A percentile compares a stretch with the other conserved stretches of the same genome.
Evolutionary conservation across 192 early-diverging fungal genomes (phyloP).

Genomic region (Pilaira anomala): DNA sequence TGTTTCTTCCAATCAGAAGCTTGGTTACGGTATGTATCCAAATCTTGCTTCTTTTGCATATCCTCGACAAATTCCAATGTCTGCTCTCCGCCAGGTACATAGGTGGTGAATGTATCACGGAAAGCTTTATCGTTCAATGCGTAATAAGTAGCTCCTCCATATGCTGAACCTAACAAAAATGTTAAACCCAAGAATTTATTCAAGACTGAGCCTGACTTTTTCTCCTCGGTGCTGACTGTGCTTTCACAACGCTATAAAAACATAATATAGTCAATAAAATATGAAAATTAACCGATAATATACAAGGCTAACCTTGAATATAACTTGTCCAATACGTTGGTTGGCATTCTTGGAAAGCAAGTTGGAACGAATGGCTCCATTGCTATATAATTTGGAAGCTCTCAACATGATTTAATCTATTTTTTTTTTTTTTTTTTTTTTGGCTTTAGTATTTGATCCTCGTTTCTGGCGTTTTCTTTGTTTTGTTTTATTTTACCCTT

Average conservation of each 20-base stretch:
- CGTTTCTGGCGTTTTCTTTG: no score
- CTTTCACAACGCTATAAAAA: constrained; percentile 27
- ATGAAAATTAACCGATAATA: not conserved
- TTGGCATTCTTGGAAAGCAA: not conserved
- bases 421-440: no score
- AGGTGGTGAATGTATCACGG: constrained; percentile 51
- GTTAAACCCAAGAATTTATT: constrained; percentile 8
- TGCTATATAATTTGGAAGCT: constrained; percentile 15
- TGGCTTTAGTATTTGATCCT: no score
- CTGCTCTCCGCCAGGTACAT: constrained; percentile 55
- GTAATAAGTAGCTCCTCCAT: constrained; percentile 53
- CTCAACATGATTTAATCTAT: constrained; percentile 24
- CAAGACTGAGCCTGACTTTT: constrained; percentile 19
- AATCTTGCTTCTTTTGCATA: constrained; percentile 45
- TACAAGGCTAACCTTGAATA: constrained; percentile 16
- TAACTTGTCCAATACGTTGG: constrained; percentile 1
- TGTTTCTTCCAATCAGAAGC: constrained; percentile 32
- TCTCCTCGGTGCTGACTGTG: constrained; percentile 4
- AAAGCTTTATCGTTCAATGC: constrained; percentile 54
- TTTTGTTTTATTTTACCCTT: no score
- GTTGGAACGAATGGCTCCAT: constrained; percentile 19
- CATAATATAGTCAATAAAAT: not conserved
- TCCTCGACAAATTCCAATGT: constrained; percentile 51
- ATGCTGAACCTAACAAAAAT: constrained; percentile 35
- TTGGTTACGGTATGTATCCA: constrained; percentile 23